Evolutionary conservation across 768 basidiomycete species (phyloP), one percentile per base, ranked within the genome.

Genomic region (Termitomyces sp.): DNA sequence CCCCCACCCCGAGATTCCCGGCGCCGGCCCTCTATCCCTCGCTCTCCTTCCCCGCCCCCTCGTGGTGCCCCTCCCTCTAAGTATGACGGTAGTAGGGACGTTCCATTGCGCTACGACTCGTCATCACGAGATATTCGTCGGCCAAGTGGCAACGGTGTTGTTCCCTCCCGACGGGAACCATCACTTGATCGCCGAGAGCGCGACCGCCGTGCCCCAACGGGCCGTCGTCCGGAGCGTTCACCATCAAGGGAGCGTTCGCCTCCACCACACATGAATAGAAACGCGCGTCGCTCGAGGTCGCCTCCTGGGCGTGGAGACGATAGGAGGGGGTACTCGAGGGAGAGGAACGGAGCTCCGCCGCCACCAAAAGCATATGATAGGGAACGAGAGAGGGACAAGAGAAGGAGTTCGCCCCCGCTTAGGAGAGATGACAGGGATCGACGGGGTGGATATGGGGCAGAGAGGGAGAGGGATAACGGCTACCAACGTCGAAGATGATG

Each of bases 181-280:
- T 55, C 39, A 18, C 48, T 10, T 30, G 60, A 58, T 42, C 48
- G 46, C 8, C 55, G 53, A 44, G 44, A 55, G 18, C 33, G 53
- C 18, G 60, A 62, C 22, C 43, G 43, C 12, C 68, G 63, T 36
- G 55, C 30, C 5, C 47, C 56, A 22, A 37, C 43, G 27, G 43
- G 44, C 0, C 46, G 36, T 14, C 57, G 55, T 39, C 6, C 52
- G 26, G 57, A 42, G 9, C 46, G 57, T 45, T 46, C 60, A 24
- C 30, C 39, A 30, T 64, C 63, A 12, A 44, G 63, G 39, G 69
- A 67, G 39, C 56, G 66, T n/a, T 66, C 66, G 50, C 67, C 65
- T 14, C 66, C 69, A 32, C 69, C 67, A 7, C 68, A 66, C 60
- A 47, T 65, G 59, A 60, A 57, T 16, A 63, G 63, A 52, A 57